These are phyloP conservation scores for Cryomyces antarcticus DNA, from an alignment of 495 filamentous ascomycete species.

Conservation along the genomic window DNA sequence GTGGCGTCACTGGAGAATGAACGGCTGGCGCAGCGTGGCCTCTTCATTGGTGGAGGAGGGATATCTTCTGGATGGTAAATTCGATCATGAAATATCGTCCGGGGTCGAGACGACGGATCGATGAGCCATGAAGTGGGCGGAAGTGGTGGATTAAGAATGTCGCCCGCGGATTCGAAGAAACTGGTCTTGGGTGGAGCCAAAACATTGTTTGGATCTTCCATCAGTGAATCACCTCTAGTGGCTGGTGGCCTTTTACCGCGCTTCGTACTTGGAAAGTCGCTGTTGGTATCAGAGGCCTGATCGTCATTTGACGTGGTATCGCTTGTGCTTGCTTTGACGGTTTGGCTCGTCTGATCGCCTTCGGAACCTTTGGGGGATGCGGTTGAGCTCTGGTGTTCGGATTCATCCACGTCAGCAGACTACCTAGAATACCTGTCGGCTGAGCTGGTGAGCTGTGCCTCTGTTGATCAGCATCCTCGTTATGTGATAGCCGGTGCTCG, in stretches of 20 bases:
- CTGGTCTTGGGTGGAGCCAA: conserved; percentile 75
- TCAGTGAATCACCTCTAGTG: conserved; percentile 24
- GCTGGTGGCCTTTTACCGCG: conserved; percentile 14
- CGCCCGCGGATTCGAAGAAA: conserved; percentile 83
- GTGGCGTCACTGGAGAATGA: conserved; percentile 21
- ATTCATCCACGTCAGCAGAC: neutral
- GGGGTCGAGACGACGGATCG: conserved; percentile 60
- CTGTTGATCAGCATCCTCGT: conserved; percentile 3
- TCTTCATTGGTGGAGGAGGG: conserved; percentile 49
- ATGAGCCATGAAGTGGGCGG: conserved; percentile 62
- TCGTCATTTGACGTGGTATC: neutral
- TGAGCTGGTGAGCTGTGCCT: neutral
- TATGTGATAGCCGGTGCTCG: neutral
- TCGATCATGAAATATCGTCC: conserved; percentile 93
- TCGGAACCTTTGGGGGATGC: conserved; percentile 1
- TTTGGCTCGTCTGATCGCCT: conserved; percentile 17
- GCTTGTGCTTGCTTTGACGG: conserved; percentile 2
- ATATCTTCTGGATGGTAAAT: conserved; percentile 89
- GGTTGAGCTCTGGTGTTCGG: neutral
- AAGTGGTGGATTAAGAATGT: conserved; percentile 76
- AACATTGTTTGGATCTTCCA: conserved; percentile 23
- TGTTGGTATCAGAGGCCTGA: neutral
- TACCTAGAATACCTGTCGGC: neutral
- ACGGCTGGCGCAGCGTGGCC: conserved; percentile 22
- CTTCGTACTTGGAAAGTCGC: neutral